Percentiles rank a stretch among this genome's conserved stretches.
Evolutionary conservation across 2,329 filamentous ascomycete species (phyloP).

Genomic region (Xylariales sp.): DNA sequence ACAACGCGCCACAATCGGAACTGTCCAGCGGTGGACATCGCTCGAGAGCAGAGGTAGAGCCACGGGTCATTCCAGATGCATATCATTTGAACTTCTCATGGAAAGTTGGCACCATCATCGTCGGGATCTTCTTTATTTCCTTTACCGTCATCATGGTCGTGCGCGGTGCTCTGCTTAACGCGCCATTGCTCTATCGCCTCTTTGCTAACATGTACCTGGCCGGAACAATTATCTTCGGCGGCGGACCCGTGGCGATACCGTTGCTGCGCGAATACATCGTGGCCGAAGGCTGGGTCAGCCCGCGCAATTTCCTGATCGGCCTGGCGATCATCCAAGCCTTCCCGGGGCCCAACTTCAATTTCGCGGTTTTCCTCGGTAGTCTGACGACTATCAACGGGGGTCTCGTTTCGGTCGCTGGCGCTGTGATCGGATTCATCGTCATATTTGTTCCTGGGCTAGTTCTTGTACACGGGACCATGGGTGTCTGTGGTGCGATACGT

Average conservation of each 20-base stretch:
- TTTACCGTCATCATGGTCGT: slow-evolving; percentile 55
- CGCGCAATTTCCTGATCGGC: slow-evolving; percentile 68
- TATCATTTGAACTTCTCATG: slow-evolving; percentile 37
- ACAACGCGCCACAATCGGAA: slow-evolving; percentile 1
- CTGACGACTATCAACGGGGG: slow-evolving; percentile 39
- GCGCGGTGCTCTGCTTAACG: slow-evolving; percentile 32
- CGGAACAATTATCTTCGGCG: slow-evolving; percentile 64
- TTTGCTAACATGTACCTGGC: slow-evolving; percentile 73
- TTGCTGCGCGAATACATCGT: slow-evolving; percentile 61
- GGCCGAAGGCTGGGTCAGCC: slow-evolving; percentile 63
- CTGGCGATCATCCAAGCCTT: slow-evolving; percentile 69
- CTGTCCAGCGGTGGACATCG: slow-evolving; percentile 6
- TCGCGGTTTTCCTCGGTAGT: slow-evolving; percentile 47
- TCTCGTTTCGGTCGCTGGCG: slow-evolving; percentile 36
- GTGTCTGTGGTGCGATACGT: slow-evolving; percentile 50
- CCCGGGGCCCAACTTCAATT: slow-evolving; percentile 57
- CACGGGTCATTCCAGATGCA: slow-evolving; percentile 27
- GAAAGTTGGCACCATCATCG: slow-evolving; percentile 36
- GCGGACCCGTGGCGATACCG: slow-evolving; percentile 62
- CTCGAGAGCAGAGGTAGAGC: slow-evolving; percentile 9
- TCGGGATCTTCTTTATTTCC: slow-evolving; percentile 45
- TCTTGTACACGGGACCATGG: slow-evolving; percentile 46
- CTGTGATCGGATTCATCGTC: slow-evolving; percentile 45
- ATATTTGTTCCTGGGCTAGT: slow-evolving; percentile 49
- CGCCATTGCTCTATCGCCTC: slow-evolving; percentile 50